Evolutionary conservation across 768 basidiomycete species (phyloP).

Genomic region (Tylopilus plumbeoviolaceoides): DNA sequence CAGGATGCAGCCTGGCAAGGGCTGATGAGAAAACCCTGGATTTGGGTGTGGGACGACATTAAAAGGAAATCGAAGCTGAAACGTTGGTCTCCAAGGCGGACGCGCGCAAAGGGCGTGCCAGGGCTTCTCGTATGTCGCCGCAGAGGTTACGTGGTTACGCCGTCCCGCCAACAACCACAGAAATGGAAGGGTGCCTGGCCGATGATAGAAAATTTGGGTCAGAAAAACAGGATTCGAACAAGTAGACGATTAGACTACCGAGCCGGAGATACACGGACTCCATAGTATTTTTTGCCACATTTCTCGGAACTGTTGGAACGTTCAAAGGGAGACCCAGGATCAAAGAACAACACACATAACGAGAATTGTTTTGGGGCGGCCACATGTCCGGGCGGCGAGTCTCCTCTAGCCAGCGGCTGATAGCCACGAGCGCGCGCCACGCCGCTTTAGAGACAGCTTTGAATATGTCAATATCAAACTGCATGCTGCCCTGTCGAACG

Average conservation of each 20-base stretch:
- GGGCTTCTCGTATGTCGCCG: conserved; percentile 18
- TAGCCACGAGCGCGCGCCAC: not conserved
- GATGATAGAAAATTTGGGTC: conserved; percentile 8
- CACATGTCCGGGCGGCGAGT: conserved; percentile 18
- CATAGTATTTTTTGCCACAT: not conserved
- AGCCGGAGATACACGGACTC: conserved; percentile 1
- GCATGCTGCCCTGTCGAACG: conserved; percentile 13
- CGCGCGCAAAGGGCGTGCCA: conserved; percentile 30
- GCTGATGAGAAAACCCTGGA: conserved; percentile 22
- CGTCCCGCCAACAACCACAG: conserved; percentile 11
- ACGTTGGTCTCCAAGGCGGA: conserved; percentile 15
- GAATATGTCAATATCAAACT: conserved; percentile 9
- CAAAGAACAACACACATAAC: conserved; percentile 1
- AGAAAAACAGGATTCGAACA: conserved; percentile 8
- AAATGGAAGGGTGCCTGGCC: conserved; percentile 5
- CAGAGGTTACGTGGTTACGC: conserved; percentile 8
- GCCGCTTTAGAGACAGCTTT: not conserved
- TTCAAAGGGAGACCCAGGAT: conserved; percentile 16
- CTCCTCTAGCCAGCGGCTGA: not conserved
- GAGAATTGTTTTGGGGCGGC: conserved; percentile 22
- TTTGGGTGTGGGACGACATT: conserved; percentile 13
- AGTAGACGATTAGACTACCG: conserved; percentile 1
- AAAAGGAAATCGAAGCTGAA: conserved; percentile 10
- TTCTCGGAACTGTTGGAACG: conserved; percentile 17
- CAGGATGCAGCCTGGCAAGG: conserved; percentile 16